Percentiles rank a stretch among this genome's conserved stretches.
Evolutionary conservation across 2,329 filamentous ascomycete species (phyloP).

Genomic region (Chaetomiaceae sp.): DNA sequence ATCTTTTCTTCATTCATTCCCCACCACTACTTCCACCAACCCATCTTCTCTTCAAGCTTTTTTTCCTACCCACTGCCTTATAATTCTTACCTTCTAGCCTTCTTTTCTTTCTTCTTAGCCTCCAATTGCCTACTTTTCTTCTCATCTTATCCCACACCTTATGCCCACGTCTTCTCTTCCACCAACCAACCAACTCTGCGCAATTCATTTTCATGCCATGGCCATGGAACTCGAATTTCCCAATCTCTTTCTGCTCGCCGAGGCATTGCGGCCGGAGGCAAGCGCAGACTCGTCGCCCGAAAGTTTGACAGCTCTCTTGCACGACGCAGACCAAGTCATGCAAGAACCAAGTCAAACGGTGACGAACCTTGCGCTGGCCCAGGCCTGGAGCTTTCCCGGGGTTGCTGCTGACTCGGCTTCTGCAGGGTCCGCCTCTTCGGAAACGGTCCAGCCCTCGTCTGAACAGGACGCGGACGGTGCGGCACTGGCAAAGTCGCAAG

Average conservation of each 20-base stretch:
- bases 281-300: background rate
- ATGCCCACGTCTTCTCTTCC: too few relatives aligned
- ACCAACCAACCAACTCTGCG: too few relatives aligned
- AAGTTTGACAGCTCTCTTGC: background rate
- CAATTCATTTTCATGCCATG: background rate
- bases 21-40: too few relatives aligned
- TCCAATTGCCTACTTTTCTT: too few relatives aligned
- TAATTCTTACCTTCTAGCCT: too few relatives aligned
- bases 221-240: background rate
- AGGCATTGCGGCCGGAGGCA: background rate
- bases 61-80: too few relatives aligned
- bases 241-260: background rate
- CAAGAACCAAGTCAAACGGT: background rate
- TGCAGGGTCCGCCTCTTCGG: background rate
- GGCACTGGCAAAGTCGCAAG: background rate
- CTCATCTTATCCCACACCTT: too few relatives aligned
- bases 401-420: background rate
- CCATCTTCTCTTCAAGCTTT: too few relatives aligned
- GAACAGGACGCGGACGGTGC: background rate
- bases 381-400: constrained; percentile 8
- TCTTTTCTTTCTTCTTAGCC: too few relatives aligned
- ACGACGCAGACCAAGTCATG: background rate
- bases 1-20: background rate
- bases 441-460: background rate
- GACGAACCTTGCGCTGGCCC: background rate